phyloP scores from a whole-genome alignment of 305 asterid genomes.

The Fraxinus sp. region DNA sequence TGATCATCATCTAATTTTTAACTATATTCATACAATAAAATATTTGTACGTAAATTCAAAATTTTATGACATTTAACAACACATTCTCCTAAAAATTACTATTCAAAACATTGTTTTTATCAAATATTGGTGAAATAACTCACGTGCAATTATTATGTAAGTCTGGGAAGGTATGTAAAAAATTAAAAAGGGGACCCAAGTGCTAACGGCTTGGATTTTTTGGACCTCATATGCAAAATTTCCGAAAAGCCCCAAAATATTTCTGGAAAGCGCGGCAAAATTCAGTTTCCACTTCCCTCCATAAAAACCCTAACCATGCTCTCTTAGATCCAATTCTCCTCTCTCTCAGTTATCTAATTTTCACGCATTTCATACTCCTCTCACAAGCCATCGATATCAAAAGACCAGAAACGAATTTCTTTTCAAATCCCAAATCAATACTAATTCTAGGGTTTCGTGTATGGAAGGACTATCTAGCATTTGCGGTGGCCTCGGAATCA shows the following conservation, averaged over 20 bases:
- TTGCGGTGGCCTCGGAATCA: constrained; percentile 72
- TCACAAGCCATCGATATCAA: neutral
- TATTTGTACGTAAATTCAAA: too few relatives aligned
- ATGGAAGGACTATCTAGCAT: constrained; percentile 82
- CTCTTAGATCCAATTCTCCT: constrained; percentile 10
- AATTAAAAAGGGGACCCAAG: neutral
- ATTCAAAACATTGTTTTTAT: too few relatives aligned
- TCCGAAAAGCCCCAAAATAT: neutral
- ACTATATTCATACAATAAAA: too few relatives aligned
- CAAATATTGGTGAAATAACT: too few relatives aligned
- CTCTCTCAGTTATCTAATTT: constrained; percentile 8
- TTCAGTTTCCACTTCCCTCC: constrained; percentile 17
- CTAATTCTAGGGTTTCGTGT: neutral
- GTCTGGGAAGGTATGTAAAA: too few relatives aligned
- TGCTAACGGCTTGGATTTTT: neutral
- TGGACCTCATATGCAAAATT: neutral
- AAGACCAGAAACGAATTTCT: neutral
- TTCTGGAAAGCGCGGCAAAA: neutral
- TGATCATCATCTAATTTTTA: too few relatives aligned
- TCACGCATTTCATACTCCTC: neutral
- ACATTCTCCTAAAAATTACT: too few relatives aligned
- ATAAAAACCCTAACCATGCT: constrained; percentile 27
- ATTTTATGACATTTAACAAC: too few relatives aligned
- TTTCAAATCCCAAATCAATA: constrained; percentile 2
- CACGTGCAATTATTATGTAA: too few relatives aligned